phyloP scores from a whole-genome alignment of 495 filamentous ascomycete species.

The Penicillium egyptiacum region DNA sequence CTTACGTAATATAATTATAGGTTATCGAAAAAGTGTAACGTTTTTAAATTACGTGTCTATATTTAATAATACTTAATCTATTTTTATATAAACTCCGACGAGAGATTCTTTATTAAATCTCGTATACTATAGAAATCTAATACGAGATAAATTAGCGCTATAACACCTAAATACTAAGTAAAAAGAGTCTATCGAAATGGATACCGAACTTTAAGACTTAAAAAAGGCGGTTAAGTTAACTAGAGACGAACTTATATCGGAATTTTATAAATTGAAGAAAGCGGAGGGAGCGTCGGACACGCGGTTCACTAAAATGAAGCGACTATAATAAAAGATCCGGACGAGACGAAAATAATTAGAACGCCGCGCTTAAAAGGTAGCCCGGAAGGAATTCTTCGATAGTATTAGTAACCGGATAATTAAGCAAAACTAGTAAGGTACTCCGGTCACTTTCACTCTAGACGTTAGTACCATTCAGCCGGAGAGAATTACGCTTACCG shows the following conservation, averaged over 20 bases:
- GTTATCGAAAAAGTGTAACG: constrained; percentile 16
- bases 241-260: constrained; percentile 15
- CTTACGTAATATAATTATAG: constrained; percentile 27
- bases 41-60: constrained; percentile 28
- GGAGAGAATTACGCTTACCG: constrained; percentile 20
- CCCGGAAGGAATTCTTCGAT: constrained; percentile 15
- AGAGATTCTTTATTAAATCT: constrained; percentile 25
- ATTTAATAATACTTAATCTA: constrained; percentile 24
- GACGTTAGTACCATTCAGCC: constrained; percentile 15
- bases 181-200: constrained; percentile 16
- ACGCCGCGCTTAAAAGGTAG: constrained; percentile 7
- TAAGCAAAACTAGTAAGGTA: constrained; percentile 17
- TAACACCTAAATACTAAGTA: constrained; percentile 10
- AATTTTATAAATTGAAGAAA: constrained; percentile 14
- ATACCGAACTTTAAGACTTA: constrained; percentile 9
- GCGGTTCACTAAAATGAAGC: too few species aligned
- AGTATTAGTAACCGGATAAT: constrained; percentile 26
- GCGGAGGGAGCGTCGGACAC: constrained; percentile 3
- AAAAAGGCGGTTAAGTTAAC: constrained; percentile 10
- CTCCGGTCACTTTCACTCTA: constrained; percentile 16
- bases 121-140: constrained; percentile 16
- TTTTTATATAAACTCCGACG: constrained; percentile 27
- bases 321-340: constrained; percentile 14
- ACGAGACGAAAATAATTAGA: constrained; percentile 16
- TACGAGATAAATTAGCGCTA: constrained; percentile 21